Conservation (phyloP, 768 basidiomycete genomes). For the Lentinula lateritia region DNA sequence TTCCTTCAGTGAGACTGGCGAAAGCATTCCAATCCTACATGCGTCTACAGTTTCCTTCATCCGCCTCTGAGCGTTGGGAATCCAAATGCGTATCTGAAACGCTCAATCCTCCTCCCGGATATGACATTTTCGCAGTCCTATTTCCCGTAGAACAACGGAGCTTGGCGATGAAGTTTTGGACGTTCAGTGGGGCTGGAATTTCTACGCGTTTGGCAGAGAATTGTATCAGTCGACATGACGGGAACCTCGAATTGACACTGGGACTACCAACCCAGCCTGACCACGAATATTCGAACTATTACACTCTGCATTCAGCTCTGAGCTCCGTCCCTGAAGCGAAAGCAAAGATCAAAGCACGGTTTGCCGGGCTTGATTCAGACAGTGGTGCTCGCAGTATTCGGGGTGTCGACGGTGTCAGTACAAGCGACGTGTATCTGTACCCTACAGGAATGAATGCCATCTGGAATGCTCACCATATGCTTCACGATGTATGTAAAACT, state of each 20-base stretch:
- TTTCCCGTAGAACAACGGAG: slow-evolving; percentile 42
- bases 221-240: slow-evolving; percentile 66
- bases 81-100: slow-evolving; percentile 66
- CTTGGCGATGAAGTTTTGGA: slow-evolving; percentile 91
- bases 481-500: slow-evolving; percentile 48
- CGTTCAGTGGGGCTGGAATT: slow-evolving; percentile 87
- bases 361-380: not conserved
- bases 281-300: not conserved
- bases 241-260: slow-evolving; percentile 37
- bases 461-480: slow-evolving; percentile 79
- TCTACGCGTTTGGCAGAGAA: slow-evolving; percentile 83
- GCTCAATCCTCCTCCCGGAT: slow-evolving; percentile 74
- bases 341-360: not conserved
- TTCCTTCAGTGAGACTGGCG: slow-evolving; percentile 53
- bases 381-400: slow-evolving; percentile 37
- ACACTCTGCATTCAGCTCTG: not conserved
- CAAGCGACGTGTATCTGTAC: slow-evolving; percentile 86
- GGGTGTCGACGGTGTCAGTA: slow-evolving; percentile 67
- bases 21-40: slow-evolving; percentile 39
- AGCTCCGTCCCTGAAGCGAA: slow-evolving; percentile 1
- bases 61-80: slow-evolving; percentile 20
- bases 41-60: not conserved
- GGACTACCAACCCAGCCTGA: slow-evolving; percentile 30
- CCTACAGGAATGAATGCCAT: slow-evolving; percentile 92
- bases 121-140: slow-evolving; percentile 62